These are phyloP conservation scores for Xerocomellus chrysenteron DNA, from an alignment of 768 basidiomycete genomes.

Conservation along the genomic window DNA sequence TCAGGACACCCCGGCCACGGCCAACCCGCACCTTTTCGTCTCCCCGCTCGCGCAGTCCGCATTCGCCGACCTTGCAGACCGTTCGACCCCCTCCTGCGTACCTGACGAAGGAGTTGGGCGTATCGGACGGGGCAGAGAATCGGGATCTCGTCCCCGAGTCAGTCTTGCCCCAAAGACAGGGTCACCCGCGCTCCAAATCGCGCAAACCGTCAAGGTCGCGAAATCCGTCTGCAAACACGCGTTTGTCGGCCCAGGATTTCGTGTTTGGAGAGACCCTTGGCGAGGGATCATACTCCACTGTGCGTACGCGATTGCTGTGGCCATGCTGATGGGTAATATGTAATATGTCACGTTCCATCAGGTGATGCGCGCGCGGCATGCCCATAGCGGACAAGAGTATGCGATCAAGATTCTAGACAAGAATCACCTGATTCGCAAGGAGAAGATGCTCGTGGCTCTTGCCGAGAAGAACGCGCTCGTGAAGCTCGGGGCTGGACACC, in stretches of 20 bases:
- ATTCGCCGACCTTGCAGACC: slow-evolving; percentile 10
- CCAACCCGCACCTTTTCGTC: too few species aligned
- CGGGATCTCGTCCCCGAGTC: slow-evolving; percentile 15
- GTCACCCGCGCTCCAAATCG: slow-evolving; percentile 40
- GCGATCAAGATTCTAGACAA: slow-evolving; percentile 86
- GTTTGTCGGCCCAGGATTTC: slow-evolving; percentile 59
- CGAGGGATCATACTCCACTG: slow-evolving; percentile 82
- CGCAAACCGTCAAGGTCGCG: slow-evolving; percentile 39
- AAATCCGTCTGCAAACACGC: slow-evolving; percentile 46
- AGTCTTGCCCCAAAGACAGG: not conserved
- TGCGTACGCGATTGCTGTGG: slow-evolving; percentile 37
- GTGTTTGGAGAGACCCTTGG: slow-evolving; percentile 72
- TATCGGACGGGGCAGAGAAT: slow-evolving; percentile 29
- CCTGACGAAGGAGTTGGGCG: slow-evolving; percentile 56
- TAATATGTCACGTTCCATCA: slow-evolving; percentile 24
- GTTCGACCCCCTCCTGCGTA: slow-evolving; percentile 51
- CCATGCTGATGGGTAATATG: slow-evolving; percentile 11
- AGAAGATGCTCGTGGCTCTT: slow-evolving; percentile 73
- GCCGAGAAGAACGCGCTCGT: slow-evolving; percentile 80
- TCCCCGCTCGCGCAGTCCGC: too few species aligned
- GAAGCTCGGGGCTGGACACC: slow-evolving; percentile 62
- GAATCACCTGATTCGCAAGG: slow-evolving; percentile 73
- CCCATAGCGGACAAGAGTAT: slow-evolving; percentile 59
- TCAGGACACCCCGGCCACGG: slow-evolving; percentile 7
- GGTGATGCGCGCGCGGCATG: slow-evolving; percentile 59